These are phyloP conservation scores for Boletus subparvulus DNA, from an alignment of 768 basidiomycete species.

Conservation along the genomic window DNA sequence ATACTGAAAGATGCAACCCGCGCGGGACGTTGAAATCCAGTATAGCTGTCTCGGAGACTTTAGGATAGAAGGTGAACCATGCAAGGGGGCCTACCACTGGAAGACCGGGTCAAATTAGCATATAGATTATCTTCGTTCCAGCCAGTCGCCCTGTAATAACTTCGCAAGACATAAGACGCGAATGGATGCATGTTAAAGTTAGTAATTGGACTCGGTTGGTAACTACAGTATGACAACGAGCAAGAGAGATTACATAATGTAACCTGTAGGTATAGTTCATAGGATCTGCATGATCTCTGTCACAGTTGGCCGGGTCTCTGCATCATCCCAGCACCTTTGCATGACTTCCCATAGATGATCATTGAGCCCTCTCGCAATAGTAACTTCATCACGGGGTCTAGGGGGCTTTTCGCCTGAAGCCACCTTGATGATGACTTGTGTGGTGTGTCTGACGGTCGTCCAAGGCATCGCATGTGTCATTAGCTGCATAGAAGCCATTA, in stretches of 20 bases:
- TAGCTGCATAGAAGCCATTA: slow-evolving; percentile 35
- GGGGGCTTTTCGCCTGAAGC: slow-evolving; percentile 43
- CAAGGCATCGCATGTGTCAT: slow-evolving; percentile 56
- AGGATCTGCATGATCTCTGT: slow-evolving; percentile 31
- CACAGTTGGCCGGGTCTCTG: slow-evolving; percentile 42
- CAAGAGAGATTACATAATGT: slow-evolving; percentile 17
- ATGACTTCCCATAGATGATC: slow-evolving; percentile 48
- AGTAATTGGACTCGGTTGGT: too few relatives aligned
- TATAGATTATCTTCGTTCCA: slow-evolving; percentile 98
- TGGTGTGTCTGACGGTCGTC: slow-evolving; percentile 48
- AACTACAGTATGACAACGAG: not conserved
- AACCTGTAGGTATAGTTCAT: not conserved
- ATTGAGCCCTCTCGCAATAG: slow-evolving; percentile 43
- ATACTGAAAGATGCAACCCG: slow-evolving; percentile 76
- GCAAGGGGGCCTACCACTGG: slow-evolving; percentile 59
- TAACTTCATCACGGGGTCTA: slow-evolving; percentile 37
- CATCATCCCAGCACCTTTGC: slow-evolving; percentile 43
- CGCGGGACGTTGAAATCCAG: slow-evolving; percentile 88
- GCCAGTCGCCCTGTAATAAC: slow-evolving; percentile 88
- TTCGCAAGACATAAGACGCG: slow-evolving; percentile 82
- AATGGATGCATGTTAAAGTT: slow-evolving; percentile 70
- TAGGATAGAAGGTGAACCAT: slow-evolving; percentile 3
- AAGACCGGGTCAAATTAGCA: slow-evolving; percentile 85
- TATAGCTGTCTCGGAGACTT: slow-evolving; percentile 53
- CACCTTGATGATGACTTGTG: slow-evolving; percentile 49